Conservation (phyloP, 352 stramenopile species). For the Pythium apleroticum region DNA sequence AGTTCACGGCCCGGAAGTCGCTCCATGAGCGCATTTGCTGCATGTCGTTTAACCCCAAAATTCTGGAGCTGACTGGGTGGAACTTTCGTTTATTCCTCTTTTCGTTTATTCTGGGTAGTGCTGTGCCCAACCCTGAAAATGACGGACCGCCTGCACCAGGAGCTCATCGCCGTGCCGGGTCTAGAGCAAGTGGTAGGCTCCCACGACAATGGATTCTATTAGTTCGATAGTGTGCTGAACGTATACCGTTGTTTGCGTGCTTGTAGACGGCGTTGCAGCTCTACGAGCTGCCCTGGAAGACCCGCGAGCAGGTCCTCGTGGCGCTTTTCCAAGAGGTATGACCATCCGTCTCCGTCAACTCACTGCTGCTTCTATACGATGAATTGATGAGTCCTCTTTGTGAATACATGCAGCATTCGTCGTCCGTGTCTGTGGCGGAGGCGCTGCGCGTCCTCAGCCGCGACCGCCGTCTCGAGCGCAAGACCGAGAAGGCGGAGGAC, state of each 20-base stretch:
- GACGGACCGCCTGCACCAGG: conserved; percentile 21
- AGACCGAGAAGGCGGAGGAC: conserved; percentile 48
- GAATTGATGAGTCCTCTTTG: background rate
- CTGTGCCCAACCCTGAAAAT: no score
- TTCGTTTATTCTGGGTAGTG: no score
- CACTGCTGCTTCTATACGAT: background rate
- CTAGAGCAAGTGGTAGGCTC: conserved; percentile 21
- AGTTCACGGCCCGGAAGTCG: no score
- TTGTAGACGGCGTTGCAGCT: conserved; percentile 41
- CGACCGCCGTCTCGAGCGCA: conserved; percentile 47
- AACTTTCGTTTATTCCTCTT: no score
- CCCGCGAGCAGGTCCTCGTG: conserved; percentile 44
- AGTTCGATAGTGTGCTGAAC: background rate
- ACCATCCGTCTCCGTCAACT: background rate
- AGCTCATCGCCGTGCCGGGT: conserved; percentile 21
- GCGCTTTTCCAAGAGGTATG: conserved; percentile 52
- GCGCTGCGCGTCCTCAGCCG: conserved; percentile 32
- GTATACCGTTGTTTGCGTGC: background rate
- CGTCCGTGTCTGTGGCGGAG: conserved; percentile 36
- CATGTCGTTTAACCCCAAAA: no score
- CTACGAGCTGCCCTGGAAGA: conserved; percentile 48
- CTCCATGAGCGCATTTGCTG: no score
- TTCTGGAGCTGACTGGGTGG: no score
- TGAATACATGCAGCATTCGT: conserved; percentile 37
- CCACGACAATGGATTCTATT: background rate